A percentile compares a stretch with the other conserved stretches of the same genome.
Conservation (phyloP, 2,329 filamentous ascomycete genomes). For the Hypoxylon sp. region DNA sequence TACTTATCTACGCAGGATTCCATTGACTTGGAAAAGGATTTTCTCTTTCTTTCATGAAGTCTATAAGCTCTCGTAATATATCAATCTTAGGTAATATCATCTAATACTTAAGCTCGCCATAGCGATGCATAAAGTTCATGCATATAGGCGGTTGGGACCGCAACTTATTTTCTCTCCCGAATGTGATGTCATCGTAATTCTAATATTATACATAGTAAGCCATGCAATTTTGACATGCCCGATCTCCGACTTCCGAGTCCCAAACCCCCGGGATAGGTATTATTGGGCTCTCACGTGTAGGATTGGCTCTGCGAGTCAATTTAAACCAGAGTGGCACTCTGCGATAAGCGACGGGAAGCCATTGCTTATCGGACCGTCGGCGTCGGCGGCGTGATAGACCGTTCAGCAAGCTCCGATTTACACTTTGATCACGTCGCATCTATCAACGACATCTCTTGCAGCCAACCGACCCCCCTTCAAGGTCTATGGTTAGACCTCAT, state of each 20-base stretch:
- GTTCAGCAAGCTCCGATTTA: constrained; percentile 10
- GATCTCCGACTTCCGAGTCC: constrained; percentile 11
- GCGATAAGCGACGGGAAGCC: constrained; percentile 28
- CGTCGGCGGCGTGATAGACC: constrained; percentile 16
- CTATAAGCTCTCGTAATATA: not conserved
- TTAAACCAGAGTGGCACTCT: constrained; percentile 28
- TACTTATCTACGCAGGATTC: not conserved
- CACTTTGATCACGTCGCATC: constrained; percentile 26
- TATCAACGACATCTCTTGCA: constrained; percentile 34
- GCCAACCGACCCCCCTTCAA: constrained; percentile 35
- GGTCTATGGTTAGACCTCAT: constrained; percentile 41
- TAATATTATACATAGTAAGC: constrained; percentile 37
- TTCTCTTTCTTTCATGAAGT: not conserved
- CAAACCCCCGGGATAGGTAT: constrained; percentile 20
- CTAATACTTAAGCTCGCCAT: not conserved
- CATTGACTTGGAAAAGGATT: not conserved
- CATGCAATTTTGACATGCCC: constrained; percentile 7
- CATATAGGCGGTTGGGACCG: not conserved
- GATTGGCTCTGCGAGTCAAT: constrained; percentile 33
- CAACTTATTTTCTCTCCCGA: constrained; percentile 21
- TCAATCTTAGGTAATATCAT: too few relatives aligned
- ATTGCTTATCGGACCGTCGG: constrained; percentile 30
- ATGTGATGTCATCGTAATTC: constrained; percentile 39
- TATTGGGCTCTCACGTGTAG: constrained; percentile 22
- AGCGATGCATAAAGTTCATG: not conserved